phyloP scores from a whole-genome alignment of 1,284 basidiomycete genomes.

The Leccinum holopus region DNA sequence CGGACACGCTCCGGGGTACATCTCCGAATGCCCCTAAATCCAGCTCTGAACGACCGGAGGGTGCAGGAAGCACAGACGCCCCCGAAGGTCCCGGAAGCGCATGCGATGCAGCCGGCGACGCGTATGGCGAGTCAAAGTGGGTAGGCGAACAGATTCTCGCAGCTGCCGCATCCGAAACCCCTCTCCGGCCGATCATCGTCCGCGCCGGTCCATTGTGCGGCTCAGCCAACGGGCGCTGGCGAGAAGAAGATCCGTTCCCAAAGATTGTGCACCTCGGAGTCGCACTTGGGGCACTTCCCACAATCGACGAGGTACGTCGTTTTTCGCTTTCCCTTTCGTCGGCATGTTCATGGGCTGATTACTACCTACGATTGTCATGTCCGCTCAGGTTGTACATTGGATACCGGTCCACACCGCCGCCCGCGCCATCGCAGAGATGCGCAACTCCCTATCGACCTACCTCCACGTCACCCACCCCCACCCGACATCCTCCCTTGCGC shows the following conservation, averaged over 20 bases:
- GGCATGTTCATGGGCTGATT: not conserved
- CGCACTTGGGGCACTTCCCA: constrained; percentile 17
- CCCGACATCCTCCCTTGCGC: constrained; percentile 15
- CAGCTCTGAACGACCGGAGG: not conserved
- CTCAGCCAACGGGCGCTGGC: constrained; percentile 26
- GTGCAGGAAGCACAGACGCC: not conserved
- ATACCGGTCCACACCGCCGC: constrained; percentile 20
- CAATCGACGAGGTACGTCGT: constrained; percentile 20
- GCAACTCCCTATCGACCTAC: constrained; percentile 4
- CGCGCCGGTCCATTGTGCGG: constrained; percentile 43
- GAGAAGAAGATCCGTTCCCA: constrained; percentile 33
- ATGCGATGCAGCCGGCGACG: constrained; percentile 33
- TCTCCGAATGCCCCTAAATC: not conserved
- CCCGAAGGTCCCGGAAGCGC: constrained; percentile 19
- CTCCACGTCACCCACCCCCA: constrained; percentile 16
- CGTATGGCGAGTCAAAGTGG: constrained; percentile 46
- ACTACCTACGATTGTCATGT: not conserved
- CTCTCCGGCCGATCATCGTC: constrained; percentile 33
- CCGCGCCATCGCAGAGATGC: constrained; percentile 18
- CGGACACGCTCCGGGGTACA: constrained; percentile 15
- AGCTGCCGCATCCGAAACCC: constrained; percentile 20
- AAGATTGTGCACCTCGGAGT: constrained; percentile 27
- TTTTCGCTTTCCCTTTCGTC: not conserved
- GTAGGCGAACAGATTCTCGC: constrained; percentile 41
- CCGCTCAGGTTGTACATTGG: constrained; percentile 19